phyloP scores from a whole-genome alignment of 257 asterid species.

The Echites panduratus region DNA sequence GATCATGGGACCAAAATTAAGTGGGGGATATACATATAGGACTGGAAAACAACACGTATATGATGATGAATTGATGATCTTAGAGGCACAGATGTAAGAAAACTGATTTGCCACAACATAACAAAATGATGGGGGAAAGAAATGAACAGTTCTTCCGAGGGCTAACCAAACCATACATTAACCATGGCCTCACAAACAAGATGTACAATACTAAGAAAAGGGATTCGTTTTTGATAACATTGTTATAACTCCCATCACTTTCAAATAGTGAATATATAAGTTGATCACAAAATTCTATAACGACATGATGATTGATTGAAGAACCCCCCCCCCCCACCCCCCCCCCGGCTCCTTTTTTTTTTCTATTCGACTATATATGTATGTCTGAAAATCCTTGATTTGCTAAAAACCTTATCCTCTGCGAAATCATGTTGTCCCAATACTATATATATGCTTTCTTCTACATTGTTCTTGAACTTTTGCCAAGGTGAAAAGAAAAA shows the following conservation, averaged over 20 bases:
- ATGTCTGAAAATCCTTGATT: neutral
- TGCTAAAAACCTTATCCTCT: constrained; percentile 12
- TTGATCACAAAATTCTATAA: neutral
- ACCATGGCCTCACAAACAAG: neutral
- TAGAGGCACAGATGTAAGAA: neutral
- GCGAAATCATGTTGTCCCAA: neutral
- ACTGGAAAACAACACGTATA: neutral
- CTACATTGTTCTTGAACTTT: constrained; percentile 20
- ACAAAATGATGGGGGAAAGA: neutral
- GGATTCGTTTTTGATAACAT: neutral
- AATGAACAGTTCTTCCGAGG: neutral
- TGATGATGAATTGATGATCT: neutral
- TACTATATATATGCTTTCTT: neutral
- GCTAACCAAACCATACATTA: too few species aligned
- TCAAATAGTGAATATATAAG: neutral
- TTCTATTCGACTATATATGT: neutral
- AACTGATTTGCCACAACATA: neutral
- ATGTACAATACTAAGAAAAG: neutral
- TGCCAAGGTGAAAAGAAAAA: constrained; percentile 2
- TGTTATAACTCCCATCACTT: neutral
- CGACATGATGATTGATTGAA: neutral
- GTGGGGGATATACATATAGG: neutral
- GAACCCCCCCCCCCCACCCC: too few species aligned
- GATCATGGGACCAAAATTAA: neutral
- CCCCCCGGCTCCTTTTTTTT: too few species aligned